phyloP scores from a whole-genome alignment of 805 yeast species.

The Metschnikowia santaceciliae region DNA sequence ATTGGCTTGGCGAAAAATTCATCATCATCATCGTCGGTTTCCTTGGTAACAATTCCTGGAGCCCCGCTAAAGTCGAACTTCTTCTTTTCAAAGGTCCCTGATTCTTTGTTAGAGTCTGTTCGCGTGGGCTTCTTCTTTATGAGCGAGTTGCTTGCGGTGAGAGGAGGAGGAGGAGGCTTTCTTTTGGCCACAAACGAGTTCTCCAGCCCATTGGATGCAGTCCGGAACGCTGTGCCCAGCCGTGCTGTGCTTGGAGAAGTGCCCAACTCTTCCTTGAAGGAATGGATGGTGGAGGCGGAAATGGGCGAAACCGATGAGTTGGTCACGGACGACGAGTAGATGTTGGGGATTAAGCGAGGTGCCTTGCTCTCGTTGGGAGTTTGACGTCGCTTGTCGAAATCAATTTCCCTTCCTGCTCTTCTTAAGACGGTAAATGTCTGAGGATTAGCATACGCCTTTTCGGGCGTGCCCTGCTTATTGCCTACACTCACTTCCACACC shows the following conservation, averaged over 20 bases:
- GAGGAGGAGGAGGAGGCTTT: slow-evolving; percentile 73
- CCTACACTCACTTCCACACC: too few relatives aligned
- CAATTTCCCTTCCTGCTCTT: slow-evolving; percentile 65
- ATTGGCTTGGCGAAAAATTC: slow-evolving; percentile 6
- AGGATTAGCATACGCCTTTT: background rate
- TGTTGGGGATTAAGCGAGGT: slow-evolving; percentile 30
- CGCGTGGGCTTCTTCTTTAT: background rate
- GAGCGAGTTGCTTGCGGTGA: slow-evolving; percentile 24
- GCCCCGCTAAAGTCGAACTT: slow-evolving; percentile 71
- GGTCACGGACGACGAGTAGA: slow-evolving; percentile 17
- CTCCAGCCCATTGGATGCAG: slow-evolving; percentile 10
- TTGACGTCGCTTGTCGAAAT: slow-evolving; percentile 73
- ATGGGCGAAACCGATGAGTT: slow-evolving; percentile 28
- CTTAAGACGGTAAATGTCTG: slow-evolving; percentile 62
- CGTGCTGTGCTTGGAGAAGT: background rate
- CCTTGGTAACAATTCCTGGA: slow-evolving; percentile 33
- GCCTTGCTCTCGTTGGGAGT: slow-evolving; percentile 60
- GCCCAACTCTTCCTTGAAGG: slow-evolving; percentile 21
- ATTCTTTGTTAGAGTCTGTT: too few relatives aligned
- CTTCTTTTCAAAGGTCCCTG: slow-evolving; percentile 26
- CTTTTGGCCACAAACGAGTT: slow-evolving; percentile 57
- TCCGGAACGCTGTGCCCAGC: background rate
- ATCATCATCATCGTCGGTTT: slow-evolving; percentile 5
- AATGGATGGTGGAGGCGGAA: slow-evolving; percentile 32
- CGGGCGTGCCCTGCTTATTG: background rate